Evolutionary conservation across 345 rosid species (phyloP).

Genomic region (Acer negundo): DNA sequence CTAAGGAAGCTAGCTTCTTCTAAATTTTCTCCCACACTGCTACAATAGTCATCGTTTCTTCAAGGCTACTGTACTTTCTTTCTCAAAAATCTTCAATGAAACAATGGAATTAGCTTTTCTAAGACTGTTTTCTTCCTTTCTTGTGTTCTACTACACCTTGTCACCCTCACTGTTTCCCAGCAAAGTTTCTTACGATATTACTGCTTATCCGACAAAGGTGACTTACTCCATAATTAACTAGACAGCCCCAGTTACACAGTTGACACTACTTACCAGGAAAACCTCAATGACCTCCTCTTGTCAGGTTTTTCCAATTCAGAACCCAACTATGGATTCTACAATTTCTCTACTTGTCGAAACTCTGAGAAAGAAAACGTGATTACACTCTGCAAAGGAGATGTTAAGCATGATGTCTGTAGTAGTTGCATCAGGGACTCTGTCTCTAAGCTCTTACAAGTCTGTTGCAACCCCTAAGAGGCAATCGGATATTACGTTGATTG

Average conservation of each 20-base stretch:
- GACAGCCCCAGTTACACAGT: neutral
- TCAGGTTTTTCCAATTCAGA: too few relatives aligned
- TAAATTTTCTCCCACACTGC: too few relatives aligned
- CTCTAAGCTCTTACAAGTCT: neutral
- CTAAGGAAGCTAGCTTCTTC: too few relatives aligned
- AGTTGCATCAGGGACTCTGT: neutral
- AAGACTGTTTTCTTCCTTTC: neutral
- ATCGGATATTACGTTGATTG: slow-evolving; percentile 3
- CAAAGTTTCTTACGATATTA: neutral
- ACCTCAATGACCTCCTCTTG: slow-evolving; percentile 17
- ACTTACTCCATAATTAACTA: too few relatives aligned
- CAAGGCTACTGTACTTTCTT: neutral
- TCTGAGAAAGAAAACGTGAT: neutral
- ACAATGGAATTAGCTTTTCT: neutral
- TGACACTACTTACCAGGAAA: neutral
- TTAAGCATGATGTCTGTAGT: neutral
- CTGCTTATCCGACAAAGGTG: slow-evolving; percentile 4
- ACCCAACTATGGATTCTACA: slow-evolving; percentile 1
- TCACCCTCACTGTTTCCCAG: neutral
- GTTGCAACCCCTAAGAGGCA: slow-evolving; percentile 2
- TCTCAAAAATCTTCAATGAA: too few relatives aligned
- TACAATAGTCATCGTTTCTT: too few relatives aligned
- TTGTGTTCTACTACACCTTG: neutral
- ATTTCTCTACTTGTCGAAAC: neutral
- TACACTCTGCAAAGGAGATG: slow-evolving; percentile 15